These are phyloP conservation scores for Pichia cephalocereana DNA, from an alignment of 805 yeast species.

Conservation along the genomic window DNA sequence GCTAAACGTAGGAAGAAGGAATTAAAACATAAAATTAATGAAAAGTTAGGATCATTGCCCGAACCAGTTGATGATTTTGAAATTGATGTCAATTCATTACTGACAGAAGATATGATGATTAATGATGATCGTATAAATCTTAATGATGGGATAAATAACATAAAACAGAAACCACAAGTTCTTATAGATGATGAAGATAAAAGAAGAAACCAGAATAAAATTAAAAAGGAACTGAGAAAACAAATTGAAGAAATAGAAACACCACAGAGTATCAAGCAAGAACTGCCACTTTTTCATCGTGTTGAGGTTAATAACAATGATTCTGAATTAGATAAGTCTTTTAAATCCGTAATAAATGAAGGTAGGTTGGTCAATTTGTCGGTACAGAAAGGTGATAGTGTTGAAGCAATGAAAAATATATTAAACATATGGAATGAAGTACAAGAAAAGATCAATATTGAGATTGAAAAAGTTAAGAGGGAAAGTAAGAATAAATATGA, in stretches of 20 bases:
- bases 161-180: not conserved
- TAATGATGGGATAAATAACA: not conserved
- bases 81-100: not conserved
- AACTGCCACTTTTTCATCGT: constrained; percentile 1
- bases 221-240: not conserved
- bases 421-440: constrained; percentile 1
- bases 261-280: constrained; percentile 1
- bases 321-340: not conserved
- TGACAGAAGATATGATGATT: not conserved
- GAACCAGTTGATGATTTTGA: constrained; percentile 13
- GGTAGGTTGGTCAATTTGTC: not conserved
- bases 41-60: constrained; percentile 6
- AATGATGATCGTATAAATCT: not conserved
- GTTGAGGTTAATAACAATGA: not conserved
- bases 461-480: not conserved
- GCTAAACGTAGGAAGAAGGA: constrained; percentile 2
- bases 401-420: not conserved
- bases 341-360: not conserved
- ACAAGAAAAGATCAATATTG: not conserved
- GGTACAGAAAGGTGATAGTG: not conserved
- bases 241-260: not conserved
- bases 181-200: constrained; percentile 6
- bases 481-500: not conserved
- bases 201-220: not conserved
- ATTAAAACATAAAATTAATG: not conserved